Conservation (phyloP, 257 asterid species). For the Salvia splendens region DNA sequence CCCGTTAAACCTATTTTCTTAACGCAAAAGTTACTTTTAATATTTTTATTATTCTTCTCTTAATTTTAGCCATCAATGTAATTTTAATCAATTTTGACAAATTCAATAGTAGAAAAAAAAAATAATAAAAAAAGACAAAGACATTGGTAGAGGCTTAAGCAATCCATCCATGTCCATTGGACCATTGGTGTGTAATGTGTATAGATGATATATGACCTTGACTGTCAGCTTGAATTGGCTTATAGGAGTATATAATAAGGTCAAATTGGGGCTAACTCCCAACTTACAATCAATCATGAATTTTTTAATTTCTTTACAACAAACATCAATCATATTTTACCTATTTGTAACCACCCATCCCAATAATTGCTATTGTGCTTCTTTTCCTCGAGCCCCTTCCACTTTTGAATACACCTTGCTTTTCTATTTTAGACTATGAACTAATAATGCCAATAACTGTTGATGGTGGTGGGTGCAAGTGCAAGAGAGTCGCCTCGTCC, state of each 20-base stretch:
- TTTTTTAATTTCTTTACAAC: slow-evolving; percentile 29
- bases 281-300: slow-evolving; percentile 28
- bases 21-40: too few relatives aligned
- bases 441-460: not conserved
- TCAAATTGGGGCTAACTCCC: slow-evolving; percentile 22
- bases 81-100: too few relatives aligned
- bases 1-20: too few relatives aligned
- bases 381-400: slow-evolving; percentile 13
- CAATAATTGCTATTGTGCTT: slow-evolving; percentile 36
- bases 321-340: slow-evolving; percentile 33
- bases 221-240: slow-evolving; percentile 5
- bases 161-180: not conserved
- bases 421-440: slow-evolving; percentile 8
- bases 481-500: not conserved
- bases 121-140: too few relatives aligned
- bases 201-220: slow-evolving; percentile 14
- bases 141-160: too few relatives aligned
- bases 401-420: not conserved
- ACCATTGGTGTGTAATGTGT: not conserved
- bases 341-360: slow-evolving; percentile 29
- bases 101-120: too few relatives aligned
- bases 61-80: too few relatives aligned
- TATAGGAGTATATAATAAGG: slow-evolving; percentile 15
- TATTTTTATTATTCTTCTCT: too few relatives aligned
- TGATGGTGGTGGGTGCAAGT: not conserved